Conservation (phyloP, 1,139 yeast species). For the Kluyveromyces sp. region DNA sequence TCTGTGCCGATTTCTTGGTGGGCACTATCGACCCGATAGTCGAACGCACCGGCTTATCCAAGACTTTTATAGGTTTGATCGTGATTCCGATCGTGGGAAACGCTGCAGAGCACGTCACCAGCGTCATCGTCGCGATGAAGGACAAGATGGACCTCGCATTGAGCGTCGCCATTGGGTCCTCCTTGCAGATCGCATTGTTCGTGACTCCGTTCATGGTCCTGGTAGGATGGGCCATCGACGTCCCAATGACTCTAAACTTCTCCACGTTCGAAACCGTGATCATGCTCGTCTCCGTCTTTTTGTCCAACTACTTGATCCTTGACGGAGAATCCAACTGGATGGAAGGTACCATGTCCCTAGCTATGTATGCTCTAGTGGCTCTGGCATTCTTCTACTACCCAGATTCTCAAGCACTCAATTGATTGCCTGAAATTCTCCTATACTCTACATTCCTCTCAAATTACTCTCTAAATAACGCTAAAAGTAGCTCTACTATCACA, state of each 20-base stretch:
- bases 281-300: slow-evolving; percentile 77
- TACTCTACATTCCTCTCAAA: no score
- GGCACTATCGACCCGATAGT: slow-evolving; percentile 90
- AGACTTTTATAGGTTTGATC: slow-evolving; percentile 90
- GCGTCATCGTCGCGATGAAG: slow-evolving; percentile 88
- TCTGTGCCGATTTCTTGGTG: slow-evolving; percentile 90
- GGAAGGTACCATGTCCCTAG: slow-evolving; percentile 87
- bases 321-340: slow-evolving; percentile 97
- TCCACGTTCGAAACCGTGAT: slow-evolving; percentile 92
- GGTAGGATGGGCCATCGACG: slow-evolving; percentile 82
- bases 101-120: slow-evolving; percentile 98
- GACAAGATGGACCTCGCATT: slow-evolving; percentile 96
- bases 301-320: slow-evolving; percentile 75
- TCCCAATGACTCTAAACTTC: slow-evolving; percentile 89
- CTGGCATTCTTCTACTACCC: slow-evolving; percentile 71
- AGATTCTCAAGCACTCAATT: slow-evolving; percentile 23
- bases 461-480: no score
- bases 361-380: slow-evolving; percentile 80
- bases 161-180: slow-evolving; percentile 96
- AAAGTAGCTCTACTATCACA: no score
- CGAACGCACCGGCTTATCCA: slow-evolving; percentile 73
- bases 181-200: slow-evolving; percentile 89
- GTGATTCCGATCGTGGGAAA: slow-evolving; percentile 95
- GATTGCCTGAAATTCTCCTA: background rate
- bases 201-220: slow-evolving; percentile 93